Conservation (phyloP, 768 basidiomycete genomes). For the Holtermannia corniformis region DNA sequence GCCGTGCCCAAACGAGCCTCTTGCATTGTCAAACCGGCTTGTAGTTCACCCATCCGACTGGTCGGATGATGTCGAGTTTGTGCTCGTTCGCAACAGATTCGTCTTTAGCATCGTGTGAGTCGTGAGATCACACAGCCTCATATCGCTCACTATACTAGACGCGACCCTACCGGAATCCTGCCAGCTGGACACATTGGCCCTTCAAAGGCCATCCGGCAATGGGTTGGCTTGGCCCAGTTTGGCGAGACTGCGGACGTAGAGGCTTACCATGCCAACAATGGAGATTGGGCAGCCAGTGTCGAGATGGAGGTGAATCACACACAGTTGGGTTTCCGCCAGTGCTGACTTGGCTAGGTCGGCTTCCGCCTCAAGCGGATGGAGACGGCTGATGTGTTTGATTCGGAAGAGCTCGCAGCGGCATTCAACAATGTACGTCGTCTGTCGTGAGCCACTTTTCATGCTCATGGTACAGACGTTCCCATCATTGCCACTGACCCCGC, state of each 20-base stretch:
- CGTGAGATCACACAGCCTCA: not conserved
- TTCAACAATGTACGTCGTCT: conserved; percentile 47
- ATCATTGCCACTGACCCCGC: conserved; percentile 58
- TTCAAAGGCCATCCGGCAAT: conserved; percentile 69
- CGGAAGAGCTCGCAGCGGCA: conserved; percentile 70
- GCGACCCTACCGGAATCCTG: conserved; percentile 67
- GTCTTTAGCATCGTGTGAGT: conserved; percentile 65
- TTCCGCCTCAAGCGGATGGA: conserved; percentile 44
- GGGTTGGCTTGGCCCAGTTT: conserved; percentile 71
- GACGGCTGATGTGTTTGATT: conserved; percentile 58
- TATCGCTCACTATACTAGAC: conserved; percentile 46
- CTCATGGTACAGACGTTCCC: conserved; percentile 51
- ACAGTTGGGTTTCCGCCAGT: not conserved
- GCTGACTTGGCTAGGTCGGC: conserved; percentile 35
- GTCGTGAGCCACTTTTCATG: no score
- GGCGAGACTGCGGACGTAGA: conserved; percentile 71
- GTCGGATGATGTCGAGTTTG: conserved; percentile 54
- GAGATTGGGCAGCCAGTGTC: conserved; percentile 50
- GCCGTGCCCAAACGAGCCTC: conserved; percentile 53
- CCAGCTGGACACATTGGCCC: conserved; percentile 63
- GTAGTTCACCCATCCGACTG: conserved; percentile 75
- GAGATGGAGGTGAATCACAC: conserved; percentile 56
- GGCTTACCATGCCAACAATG: conserved; percentile 47
- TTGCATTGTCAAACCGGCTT: conserved; percentile 72
- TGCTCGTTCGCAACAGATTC: conserved; percentile 62